Conservation (phyloP, 2,329 filamentous ascomycete genomes). For the Ilyonectria robusta region DNA sequence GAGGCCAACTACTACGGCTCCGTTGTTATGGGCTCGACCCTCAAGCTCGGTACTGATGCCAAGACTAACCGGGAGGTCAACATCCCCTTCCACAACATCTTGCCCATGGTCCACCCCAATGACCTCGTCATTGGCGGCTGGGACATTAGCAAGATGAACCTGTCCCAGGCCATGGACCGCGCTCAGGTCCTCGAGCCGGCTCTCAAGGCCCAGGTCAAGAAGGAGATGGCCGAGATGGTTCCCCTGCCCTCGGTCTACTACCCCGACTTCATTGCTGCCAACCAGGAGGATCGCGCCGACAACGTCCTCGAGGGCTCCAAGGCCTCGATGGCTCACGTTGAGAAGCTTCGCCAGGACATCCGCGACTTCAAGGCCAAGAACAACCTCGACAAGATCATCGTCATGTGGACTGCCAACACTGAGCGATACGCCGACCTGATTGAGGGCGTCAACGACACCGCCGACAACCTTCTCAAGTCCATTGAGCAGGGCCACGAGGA, state of each 20-base stretch:
- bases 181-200: constrained; percentile 96
- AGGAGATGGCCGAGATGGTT: constrained; percentile 91
- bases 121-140: constrained; percentile 95
- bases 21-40: constrained; percentile 95
- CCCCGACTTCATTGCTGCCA: constrained; percentile 98
- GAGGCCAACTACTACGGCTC: constrained; percentile 98
- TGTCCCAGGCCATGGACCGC: constrained; percentile 94
- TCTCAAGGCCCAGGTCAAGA: constrained; percentile 88
- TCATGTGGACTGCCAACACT: constrained; percentile 99
- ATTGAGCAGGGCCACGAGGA: constrained; percentile 91
- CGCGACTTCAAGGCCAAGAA: constrained; percentile 92
- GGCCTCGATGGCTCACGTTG: constrained; percentile 88
- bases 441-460: constrained; percentile 93
- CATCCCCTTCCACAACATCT: constrained; percentile 92
- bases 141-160: constrained; percentile 94
- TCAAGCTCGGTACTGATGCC: constrained; percentile 93
- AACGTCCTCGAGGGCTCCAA: constrained; percentile 88
- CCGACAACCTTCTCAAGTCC: constrained; percentile 90
- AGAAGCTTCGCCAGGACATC: constrained; percentile 94
- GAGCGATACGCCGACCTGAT: constrained; percentile 95
- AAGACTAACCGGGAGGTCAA: constrained; percentile 92
- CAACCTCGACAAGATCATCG: constrained; percentile 92
- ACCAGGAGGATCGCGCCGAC: constrained; percentile 96
- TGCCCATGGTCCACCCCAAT: constrained; percentile 98
- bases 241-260: constrained; percentile 98